phyloP scores from a whole-genome alignment of 805 yeast species.

The Ogataea thermomethanolica region DNA sequence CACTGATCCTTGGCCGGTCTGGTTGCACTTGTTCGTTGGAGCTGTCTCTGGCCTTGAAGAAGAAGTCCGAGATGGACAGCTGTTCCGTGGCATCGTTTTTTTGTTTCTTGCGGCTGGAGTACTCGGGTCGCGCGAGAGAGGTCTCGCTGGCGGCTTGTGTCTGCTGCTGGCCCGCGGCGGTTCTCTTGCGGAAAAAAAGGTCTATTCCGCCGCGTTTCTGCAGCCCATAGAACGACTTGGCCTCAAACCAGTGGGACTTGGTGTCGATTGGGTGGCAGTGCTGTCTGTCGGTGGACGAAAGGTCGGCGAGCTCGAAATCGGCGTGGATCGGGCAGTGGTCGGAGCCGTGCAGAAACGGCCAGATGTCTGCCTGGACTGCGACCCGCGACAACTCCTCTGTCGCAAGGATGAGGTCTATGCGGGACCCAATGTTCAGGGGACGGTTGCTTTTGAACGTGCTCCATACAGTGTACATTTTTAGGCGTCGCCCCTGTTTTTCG shows the following conservation, averaged over 20 bases:
- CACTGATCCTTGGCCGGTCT: constrained; percentile 9
- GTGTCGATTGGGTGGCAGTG: constrained; percentile 4
- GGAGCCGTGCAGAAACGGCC: constrained; percentile 74
- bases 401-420: constrained; percentile 74
- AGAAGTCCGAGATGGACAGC: constrained; percentile 25
- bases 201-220: constrained; percentile 29
- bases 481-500: constrained; percentile 48
- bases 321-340: constrained; percentile 92
- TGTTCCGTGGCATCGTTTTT: constrained; percentile 13
- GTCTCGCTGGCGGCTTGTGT: background rate
- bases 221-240: constrained; percentile 44
- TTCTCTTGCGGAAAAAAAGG: constrained; percentile 25
- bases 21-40: background rate
- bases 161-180: background rate
- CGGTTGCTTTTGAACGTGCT: constrained; percentile 73
- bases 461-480: constrained; percentile 88
- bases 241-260: constrained; percentile 46
- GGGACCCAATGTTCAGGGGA: constrained; percentile 80
- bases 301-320: constrained; percentile 44
- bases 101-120: constrained; percentile 20
- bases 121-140: background rate
- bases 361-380: constrained; percentile 48
- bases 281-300: constrained; percentile 5
- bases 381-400: constrained; percentile 36
- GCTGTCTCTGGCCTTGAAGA: constrained; percentile 13